Evolutionary conservation across 305 asterid species (phyloP).

Genomic region (Rubia balearica): DNA sequence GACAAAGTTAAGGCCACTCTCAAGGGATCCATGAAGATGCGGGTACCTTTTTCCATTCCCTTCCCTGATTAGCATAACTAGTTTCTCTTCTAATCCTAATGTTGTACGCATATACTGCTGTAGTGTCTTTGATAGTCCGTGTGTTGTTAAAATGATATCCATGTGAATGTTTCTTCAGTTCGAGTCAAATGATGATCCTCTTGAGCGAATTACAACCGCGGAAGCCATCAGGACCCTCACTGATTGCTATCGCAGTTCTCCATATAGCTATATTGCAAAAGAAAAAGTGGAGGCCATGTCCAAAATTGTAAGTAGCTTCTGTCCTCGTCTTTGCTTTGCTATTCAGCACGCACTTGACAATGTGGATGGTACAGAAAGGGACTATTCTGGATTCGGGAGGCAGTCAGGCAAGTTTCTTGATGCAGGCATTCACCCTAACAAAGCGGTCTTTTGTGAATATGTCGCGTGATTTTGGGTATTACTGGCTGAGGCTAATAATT

Average conservation of each 20-base stretch:
- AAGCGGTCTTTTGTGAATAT: conserved; percentile 84
- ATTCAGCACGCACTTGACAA: too few relatives aligned
- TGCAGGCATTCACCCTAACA: conserved; percentile 84
- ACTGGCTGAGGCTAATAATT: conserved; percentile 94
- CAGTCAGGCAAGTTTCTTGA: conserved; percentile 90
- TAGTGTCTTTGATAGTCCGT: too few relatives aligned
- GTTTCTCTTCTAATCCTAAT: too few relatives aligned
- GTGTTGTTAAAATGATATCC: too few relatives aligned
- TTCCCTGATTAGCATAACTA: too few relatives aligned
- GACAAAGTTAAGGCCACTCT: conserved; percentile 97
- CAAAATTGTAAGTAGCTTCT: conserved; percentile 40
- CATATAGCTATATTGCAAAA: conserved; percentile 46
- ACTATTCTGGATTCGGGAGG: conserved; percentile 92
- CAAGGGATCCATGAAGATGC: conserved; percentile 88
- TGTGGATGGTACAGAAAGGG: conserved; percentile 53
- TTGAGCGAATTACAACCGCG: conserved; percentile 73
- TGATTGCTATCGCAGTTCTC: conserved; percentile 57
- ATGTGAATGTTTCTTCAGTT: conserved; percentile 39
- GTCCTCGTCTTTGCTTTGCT: background rate
- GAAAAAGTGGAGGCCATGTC: conserved; percentile 88
- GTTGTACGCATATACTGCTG: too few relatives aligned
- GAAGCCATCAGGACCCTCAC: conserved; percentile 73
- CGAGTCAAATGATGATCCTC: conserved; percentile 81
- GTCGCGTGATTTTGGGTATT: conserved; percentile 98
- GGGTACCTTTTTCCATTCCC: conserved; percentile 34